Percentiles rank a stretch among this genome's conserved stretches.
Evolutionary conservation across 2,329 filamentous ascomycete genomes (phyloP).

Genomic region (Colletotrichum sp.): DNA sequence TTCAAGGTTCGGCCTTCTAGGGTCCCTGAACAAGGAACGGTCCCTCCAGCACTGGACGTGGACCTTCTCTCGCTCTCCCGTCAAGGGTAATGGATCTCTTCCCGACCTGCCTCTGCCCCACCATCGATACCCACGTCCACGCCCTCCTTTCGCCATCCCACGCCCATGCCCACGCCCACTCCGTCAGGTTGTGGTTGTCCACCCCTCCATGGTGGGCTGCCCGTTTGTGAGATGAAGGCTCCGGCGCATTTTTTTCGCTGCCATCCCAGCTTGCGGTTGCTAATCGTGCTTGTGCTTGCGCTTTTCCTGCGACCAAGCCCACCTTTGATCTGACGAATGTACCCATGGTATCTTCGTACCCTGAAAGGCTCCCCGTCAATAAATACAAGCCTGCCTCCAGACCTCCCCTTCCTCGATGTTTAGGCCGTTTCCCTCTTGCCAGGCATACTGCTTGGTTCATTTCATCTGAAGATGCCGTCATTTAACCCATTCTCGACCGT

Average conservation of each 20-base stretch:
- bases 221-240: slow-evolving; percentile 14
- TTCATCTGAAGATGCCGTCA: slow-evolving; percentile 59
- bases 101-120: slow-evolving; percentile 5
- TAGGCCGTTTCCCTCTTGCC: slow-evolving; percentile 7
- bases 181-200: neutral
- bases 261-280: neutral
- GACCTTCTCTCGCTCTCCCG: neutral
- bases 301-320: neutral
- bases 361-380: slow-evolving; percentile 1
- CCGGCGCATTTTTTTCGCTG: slow-evolving; percentile 6
- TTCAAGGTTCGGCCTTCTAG: slow-evolving; percentile 7
- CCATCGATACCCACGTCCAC: neutral
- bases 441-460: slow-evolving; percentile 60
- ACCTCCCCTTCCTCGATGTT: slow-evolving; percentile 4
- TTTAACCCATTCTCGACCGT: slow-evolving; percentile 62
- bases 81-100: neutral
- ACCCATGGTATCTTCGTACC: slow-evolving; percentile 17
- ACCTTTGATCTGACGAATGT: slow-evolving; percentile 13
- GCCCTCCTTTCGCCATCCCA: neutral
- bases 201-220: slow-evolving; percentile 10
- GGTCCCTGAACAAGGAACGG: slow-evolving; percentile 20
- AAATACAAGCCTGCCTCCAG: slow-evolving; percentile 20
- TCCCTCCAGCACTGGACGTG: neutral
- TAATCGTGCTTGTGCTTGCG: neutral
- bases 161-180: neutral